Conservation (phyloP, 2,329 filamentous ascomycete genomes). For the Elsinoe perseae region DNA sequence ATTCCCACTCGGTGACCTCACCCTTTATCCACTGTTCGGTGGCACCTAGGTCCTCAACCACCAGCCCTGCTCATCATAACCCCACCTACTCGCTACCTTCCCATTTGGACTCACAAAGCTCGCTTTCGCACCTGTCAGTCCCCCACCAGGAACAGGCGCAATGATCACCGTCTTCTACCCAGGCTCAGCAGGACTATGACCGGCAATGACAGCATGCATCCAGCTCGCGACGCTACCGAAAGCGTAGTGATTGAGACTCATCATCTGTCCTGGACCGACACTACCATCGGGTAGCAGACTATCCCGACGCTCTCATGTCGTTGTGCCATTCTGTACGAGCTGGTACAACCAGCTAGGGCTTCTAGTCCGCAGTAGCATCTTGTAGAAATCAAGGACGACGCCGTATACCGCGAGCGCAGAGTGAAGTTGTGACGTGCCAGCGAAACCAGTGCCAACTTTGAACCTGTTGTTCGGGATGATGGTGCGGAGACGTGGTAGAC, state of each 20-base stretch:
- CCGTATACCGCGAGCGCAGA: slow-evolving; percentile 17
- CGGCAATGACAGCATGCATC: slow-evolving; percentile 40
- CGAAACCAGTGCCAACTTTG: slow-evolving; percentile 33
- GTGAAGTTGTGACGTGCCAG: slow-evolving; percentile 53
- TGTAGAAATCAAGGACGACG: slow-evolving; percentile 30
- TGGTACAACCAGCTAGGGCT: slow-evolving; percentile 45
- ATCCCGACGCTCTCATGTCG: slow-evolving; percentile 48
- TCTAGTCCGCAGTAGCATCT: slow-evolving; percentile 41
- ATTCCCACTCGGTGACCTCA: slow-evolving; percentile 14
- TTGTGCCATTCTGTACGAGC: slow-evolving; percentile 41
- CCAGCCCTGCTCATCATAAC: slow-evolving; percentile 17
- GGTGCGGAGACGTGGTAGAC: slow-evolving; percentile 24
- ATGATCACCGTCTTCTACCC: slow-evolving; percentile 37
- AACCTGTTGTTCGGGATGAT: slow-evolving; percentile 22
- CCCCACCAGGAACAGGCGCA: slow-evolving; percentile 30
- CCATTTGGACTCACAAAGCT: slow-evolving; percentile 30
- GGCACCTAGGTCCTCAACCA: slow-evolving; percentile 10
- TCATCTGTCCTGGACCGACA: slow-evolving; percentile 43
- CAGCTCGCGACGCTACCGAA: slow-evolving; percentile 44
- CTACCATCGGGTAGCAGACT: slow-evolving; percentile 38
- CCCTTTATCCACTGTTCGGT: slow-evolving; percentile 11
- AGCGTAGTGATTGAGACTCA: slow-evolving; percentile 46
- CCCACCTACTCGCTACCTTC: slow-evolving; percentile 25
- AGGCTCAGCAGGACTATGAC: slow-evolving; percentile 33
- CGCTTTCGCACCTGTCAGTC: slow-evolving; percentile 26